phyloP scores from a whole-genome alignment of 2,329 filamentous ascomycete genomes.

The Lachnellula cervina region DNA sequence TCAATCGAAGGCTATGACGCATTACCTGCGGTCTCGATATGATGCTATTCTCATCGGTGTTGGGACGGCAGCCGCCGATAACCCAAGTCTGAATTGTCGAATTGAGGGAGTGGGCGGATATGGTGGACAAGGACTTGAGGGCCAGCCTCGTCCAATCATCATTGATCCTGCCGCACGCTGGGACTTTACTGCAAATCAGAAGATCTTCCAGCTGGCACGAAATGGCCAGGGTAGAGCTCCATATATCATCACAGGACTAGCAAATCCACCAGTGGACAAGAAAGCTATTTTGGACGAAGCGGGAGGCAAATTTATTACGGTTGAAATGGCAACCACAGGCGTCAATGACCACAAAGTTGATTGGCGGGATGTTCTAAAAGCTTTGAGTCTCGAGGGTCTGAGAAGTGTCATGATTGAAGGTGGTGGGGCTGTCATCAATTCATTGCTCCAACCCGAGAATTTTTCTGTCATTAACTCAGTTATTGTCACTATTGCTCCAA shows the following conservation, averaged over 20 bases:
- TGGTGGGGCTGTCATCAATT: constrained; percentile 74
- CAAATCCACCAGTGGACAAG: background rate
- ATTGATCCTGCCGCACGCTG: constrained; percentile 74
- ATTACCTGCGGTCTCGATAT: constrained; percentile 76
- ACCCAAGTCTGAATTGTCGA: constrained; percentile 80
- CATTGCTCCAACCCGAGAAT: constrained; percentile 59
- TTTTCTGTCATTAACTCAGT: constrained; percentile 64
- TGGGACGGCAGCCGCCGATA: constrained; percentile 75
- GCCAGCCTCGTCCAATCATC: constrained; percentile 74
- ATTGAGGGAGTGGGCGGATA: constrained; percentile 37
- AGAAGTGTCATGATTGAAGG: constrained; percentile 87
- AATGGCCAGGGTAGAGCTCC: constrained; percentile 68
- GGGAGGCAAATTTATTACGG: constrained; percentile 7
- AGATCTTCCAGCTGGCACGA: constrained; percentile 60
- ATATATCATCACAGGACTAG: constrained; percentile 57
- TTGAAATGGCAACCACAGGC: background rate
- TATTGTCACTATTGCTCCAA: constrained; percentile 82
- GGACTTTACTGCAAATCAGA: constrained; percentile 54
- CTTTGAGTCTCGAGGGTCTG: constrained; percentile 33
- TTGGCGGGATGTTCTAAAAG: constrained; percentile 6
- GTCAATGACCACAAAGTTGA: background rate
- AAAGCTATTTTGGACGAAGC: background rate
- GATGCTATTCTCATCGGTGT: constrained; percentile 80
- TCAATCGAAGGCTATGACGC: constrained; percentile 84
- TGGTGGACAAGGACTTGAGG: constrained; percentile 41